Conservation (phyloP, 441 rosid genomes). For the Kokia cookei region DNA sequence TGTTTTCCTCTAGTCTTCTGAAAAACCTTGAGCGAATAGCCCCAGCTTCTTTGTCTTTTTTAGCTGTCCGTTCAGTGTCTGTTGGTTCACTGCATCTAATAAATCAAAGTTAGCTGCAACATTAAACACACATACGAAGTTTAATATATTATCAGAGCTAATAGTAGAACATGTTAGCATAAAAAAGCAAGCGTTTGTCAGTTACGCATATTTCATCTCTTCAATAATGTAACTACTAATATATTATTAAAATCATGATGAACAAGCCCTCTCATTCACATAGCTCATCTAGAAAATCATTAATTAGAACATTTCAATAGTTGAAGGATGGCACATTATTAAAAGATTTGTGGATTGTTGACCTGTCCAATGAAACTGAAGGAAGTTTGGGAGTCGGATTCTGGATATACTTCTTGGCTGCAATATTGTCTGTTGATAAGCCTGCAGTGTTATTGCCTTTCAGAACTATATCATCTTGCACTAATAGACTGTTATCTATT, state of each 20-base stretch:
- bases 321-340: not conserved
- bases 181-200: not conserved
- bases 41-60: conserved; percentile 35
- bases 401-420: conserved; percentile 17
- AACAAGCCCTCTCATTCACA: not conserved
- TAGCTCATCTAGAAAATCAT: not conserved
- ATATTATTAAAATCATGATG: not conserved
- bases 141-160: not conserved
- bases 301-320: not conserved
- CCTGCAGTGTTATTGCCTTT: conserved; percentile 19
- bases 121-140: not conserved
- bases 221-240: not conserved
- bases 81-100: conserved; percentile 24
- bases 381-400: conserved; percentile 16
- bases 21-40: conserved; percentile 28
- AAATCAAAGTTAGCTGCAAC: conserved; percentile 11
- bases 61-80: conserved; percentile 14
- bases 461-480: conserved; percentile 14
- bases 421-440: conserved; percentile 18
- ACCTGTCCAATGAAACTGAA: conserved; percentile 31
- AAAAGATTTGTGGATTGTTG: conserved; percentile 10
- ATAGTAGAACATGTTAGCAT: not conserved
- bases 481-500: conserved; percentile 15
- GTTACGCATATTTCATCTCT: not conserved
- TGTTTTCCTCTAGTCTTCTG: conserved; percentile 26